A percentile compares a stretch with the other conserved stretches of the same genome.
phyloP scores from a whole-genome alignment of 2,329 filamentous ascomycete genomes.

The Rhexocercosporidium sp. region DNA sequence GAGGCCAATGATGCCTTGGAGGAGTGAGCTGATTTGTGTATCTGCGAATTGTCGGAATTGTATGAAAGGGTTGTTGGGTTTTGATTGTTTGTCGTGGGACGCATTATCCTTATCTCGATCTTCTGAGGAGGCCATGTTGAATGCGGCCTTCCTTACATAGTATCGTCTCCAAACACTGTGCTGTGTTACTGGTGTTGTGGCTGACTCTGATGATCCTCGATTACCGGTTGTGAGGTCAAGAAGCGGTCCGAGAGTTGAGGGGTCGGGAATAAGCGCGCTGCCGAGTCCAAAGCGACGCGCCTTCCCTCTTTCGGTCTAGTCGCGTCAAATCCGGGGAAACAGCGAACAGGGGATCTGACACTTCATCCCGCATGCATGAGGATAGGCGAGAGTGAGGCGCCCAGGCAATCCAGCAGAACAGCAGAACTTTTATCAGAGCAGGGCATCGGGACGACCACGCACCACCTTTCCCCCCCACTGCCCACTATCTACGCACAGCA shows the following conservation, averaged over 20 bases:
- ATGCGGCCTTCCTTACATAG: neutral
- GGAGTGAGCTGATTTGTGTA: conserved; percentile 38
- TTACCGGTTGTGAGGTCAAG: neutral
- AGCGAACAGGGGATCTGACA: conserved; percentile 18
- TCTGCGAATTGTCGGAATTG: conserved; percentile 41
- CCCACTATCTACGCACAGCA: conserved; percentile 25
- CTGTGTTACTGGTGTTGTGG: neutral
- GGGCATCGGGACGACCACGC: conserved; percentile 7
- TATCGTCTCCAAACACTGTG: neutral
- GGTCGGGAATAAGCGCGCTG: conserved; percentile 3
- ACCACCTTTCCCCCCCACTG: conserved; percentile 1
- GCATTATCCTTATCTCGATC: conserved; percentile 26
- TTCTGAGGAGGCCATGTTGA: conserved; percentile 32
- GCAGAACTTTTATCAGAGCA: conserved; percentile 1
- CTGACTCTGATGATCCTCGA: neutral
- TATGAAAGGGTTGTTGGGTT: conserved; percentile 40
- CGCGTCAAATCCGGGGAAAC: neutral
- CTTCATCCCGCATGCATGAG: conserved; percentile 21
- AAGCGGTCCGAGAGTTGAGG: conserved; percentile 4
- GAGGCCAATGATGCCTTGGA: conserved; percentile 42
- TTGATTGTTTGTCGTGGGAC: conserved; percentile 21
- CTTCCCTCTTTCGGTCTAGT: neutral
- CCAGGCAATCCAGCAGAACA: neutral
- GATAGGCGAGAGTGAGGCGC: neutral
- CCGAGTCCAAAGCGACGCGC: neutral